Base-by-base conservation (phyloP, 2,329 filamentous ascomycete genomes). In the Aureobasidium vineae region DNA sequence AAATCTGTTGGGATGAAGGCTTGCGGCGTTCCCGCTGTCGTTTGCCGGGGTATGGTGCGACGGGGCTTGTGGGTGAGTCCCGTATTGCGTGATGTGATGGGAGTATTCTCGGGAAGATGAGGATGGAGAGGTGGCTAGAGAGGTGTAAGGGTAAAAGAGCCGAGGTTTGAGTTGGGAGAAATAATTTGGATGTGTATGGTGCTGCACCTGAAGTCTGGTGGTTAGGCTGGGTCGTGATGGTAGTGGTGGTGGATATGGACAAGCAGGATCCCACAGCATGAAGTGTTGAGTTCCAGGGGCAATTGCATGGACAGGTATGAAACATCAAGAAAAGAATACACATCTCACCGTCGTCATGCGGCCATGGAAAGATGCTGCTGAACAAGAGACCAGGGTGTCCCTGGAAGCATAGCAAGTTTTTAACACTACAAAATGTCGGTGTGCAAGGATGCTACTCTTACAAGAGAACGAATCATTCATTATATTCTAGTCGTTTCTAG, bases 1-100 rank as follows among this genome's bases (percentile, higher is more conserved):
- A 36, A 36, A 36, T 36, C 33, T 36, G 33, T 36, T 50, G 23
- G 47, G 47, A 16, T 2, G 3, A 19, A 8, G 28, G 49, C 7
- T 53, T 53, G 31, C 50, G 50, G 50, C 50, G 16, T 53, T 53
- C 50, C 50, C 50, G 50, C 50, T 53, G 50, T 53, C 16, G 28
- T 31, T 52, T 53, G 52, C 28, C 40, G 43, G 43, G 43, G 43
- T 45, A 45, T 45, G 43, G 43, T 23, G 43, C 43, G 43, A 45
- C 43, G 19, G 16, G 10, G 41, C n/a, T 45, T 45, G 7, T 43
- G 40, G 19, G 41, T 15, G 40, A 28, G 28, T 33, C 10, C 33
- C 33, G 33, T 36, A 45, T 45, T 45, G 43, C 43, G 43, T 21
- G 43, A 45, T 36, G 13, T 45, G n/a, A 45, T 21, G 43, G n/a